Evolutionary conservation across 2,329 filamentous ascomycete genomes (phyloP).

Genomic region (Mollisiaceae sp.): DNA sequence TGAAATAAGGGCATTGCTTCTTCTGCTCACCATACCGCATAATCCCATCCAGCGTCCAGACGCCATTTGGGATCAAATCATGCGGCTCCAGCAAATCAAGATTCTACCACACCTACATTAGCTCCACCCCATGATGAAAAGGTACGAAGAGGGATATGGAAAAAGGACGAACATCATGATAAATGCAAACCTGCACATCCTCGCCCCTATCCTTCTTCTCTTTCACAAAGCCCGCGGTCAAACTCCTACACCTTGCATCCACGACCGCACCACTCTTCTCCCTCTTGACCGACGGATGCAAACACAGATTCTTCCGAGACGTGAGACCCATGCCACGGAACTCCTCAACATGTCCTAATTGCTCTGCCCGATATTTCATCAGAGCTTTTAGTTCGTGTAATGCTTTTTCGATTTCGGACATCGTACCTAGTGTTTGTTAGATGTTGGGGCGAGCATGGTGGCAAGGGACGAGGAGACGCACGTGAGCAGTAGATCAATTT

Average conservation of each 20-base stretch:
- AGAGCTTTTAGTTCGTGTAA: slow-evolving; percentile 86
- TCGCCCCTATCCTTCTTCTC: slow-evolving; percentile 97
- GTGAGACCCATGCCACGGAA: slow-evolving; percentile 92
- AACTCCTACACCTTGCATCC: slow-evolving; percentile 91
- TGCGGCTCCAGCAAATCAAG: slow-evolving; percentile 93
- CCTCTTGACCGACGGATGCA: slow-evolving; percentile 93
- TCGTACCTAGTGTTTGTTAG: slow-evolving; percentile 66
- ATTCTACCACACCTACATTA: slow-evolving; percentile 59
- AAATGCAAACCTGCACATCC: slow-evolving; percentile 91
- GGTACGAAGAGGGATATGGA: too few relatives aligned
- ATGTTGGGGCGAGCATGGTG: background rate
- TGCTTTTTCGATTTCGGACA: slow-evolving; percentile 99
- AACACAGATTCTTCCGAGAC: slow-evolving; percentile 94
- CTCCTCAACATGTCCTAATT: slow-evolving; percentile 90
- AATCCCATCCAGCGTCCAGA: slow-evolving; percentile 93
- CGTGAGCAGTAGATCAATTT: slow-evolving; percentile 99
- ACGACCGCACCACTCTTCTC: slow-evolving; percentile 96
- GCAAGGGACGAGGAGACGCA: slow-evolving; percentile 41
- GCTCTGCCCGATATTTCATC: slow-evolving; percentile 91
- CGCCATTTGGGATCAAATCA: slow-evolving; percentile 90
- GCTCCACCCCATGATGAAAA: too few relatives aligned
- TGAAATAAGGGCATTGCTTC: slow-evolving; percentile 98
- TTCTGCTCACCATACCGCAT: slow-evolving; percentile 90
- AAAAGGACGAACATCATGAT: slow-evolving; percentile 75
- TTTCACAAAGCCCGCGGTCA: slow-evolving; percentile 96